Percentiles rank a stretch among this genome's conserved stretches.
These are phyloP conservation scores for Puccinia polysora DNA, from an alignment of 1,284 basidiomycete genomes.

Conservation along the genomic window DNA sequence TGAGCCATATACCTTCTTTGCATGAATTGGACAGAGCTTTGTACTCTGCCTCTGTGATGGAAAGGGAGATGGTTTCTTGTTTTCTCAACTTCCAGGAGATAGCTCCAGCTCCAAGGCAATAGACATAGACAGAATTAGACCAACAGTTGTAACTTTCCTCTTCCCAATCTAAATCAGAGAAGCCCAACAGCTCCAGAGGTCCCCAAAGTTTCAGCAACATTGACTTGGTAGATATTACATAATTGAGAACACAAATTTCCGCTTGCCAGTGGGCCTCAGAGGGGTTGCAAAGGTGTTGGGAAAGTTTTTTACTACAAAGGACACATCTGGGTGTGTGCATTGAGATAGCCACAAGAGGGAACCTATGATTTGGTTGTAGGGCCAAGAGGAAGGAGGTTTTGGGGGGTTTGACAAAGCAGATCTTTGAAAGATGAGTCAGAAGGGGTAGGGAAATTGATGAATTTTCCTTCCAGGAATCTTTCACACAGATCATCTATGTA, in stretches of 20 bases:
- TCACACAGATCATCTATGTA: not conserved
- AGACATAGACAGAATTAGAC: not conserved
- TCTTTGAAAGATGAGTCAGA: not conserved
- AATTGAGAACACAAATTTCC: not conserved
- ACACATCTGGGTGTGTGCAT: slow-evolving; percentile 3
- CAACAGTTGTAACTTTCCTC: not conserved
- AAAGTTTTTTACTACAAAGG: not conserved
- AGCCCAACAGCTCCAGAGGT: not conserved
- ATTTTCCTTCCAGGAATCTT: not conserved
- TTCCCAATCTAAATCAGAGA: not conserved
- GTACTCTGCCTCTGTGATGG: not conserved
- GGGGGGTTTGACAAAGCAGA: not conserved
- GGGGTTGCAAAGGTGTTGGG: not conserved
- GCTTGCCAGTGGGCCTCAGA: slow-evolving; percentile 1
- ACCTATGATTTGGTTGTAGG: not conserved
- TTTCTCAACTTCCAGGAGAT: not conserved
- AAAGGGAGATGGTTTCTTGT: not conserved
- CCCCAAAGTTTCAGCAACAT: not conserved
- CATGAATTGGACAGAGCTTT: not conserved
- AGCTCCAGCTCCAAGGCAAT: not conserved
- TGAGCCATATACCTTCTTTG: not conserved
- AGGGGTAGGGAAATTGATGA: not conserved
- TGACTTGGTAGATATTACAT: not conserved
- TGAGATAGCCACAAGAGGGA: not conserved
- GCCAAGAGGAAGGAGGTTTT: not conserved